Base-by-base conservation (phyloP, 768 basidiomycete genomes). In the Trametes punicea region DNA sequence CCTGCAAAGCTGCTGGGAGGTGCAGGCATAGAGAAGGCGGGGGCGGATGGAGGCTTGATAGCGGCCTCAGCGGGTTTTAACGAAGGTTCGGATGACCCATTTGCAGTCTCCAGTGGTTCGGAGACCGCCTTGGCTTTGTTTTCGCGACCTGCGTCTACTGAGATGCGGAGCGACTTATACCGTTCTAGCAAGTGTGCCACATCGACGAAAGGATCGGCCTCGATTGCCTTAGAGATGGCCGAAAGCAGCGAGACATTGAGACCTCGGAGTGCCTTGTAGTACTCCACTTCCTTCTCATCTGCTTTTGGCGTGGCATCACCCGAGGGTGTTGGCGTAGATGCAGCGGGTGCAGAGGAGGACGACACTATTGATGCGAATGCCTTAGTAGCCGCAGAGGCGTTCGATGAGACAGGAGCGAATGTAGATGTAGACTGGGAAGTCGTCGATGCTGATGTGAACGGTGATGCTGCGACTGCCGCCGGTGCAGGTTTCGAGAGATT, bases 181-280 rank as follows among this genome's bases (percentile, higher is more conserved):
- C 75, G 76, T 56, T 83, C 80, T 8, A 87, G 61, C 5, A 85
- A 55, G 27, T 72, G 67, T n/a, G 77, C 70, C 10, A 88, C 65
- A 58, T 91, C 85, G n/a, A 71, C 67, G 66, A 90, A 90, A 2
- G 88, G 85, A 69, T 91, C 88, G 15, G 77, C 72, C 46, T 86
- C 81, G 20, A 88, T 73, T 20, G 81, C 79, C 56, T 79, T 78
- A 27, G 79, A 74, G 51, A 88, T 67, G 13, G 80, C 77, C n/a
- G 78, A 72, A 21, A 87, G 66, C 57, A 90, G 74, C 2, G 86
- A 87, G 30, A 78, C 70, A 64, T 91, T 91, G 38, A 91, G 76
- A 13, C 88, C 88, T 31, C 89, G 83, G n/a, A 91, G 77, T 23
- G 82, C 80, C 36, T 73, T 80, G 71, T 82, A 89, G 65, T 85